These are phyloP conservation scores for Ceratocystiopsis minuta DNA, from an alignment of 2,329 filamentous ascomycete species.

Conservation along the genomic window DNA sequence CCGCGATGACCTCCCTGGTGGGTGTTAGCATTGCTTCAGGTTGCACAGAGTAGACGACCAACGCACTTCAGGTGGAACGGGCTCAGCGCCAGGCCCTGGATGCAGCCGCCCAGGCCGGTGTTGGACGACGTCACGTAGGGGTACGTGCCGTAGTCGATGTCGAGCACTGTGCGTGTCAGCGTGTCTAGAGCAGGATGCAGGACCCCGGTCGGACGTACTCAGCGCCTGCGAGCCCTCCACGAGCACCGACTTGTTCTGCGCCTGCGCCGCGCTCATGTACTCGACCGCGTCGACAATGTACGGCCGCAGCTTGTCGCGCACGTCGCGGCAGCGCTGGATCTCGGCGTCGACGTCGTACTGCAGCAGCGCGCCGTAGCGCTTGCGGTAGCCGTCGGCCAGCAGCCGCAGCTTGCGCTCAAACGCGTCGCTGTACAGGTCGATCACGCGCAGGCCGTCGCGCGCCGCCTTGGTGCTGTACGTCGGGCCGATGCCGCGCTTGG, in stretches of 20 bases:
- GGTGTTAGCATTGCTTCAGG: not conserved
- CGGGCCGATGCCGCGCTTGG: conserved; percentile 10
- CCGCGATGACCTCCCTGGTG: conserved; percentile 37
- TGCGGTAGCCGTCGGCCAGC: conserved; percentile 44
- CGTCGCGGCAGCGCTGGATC: conserved; percentile 40
- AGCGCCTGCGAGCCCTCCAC: conserved; percentile 34
- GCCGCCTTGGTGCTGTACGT: conserved; percentile 35
- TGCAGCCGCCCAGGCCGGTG: conserved; percentile 34
- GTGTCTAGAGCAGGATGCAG: too few species aligned
- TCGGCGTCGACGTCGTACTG: conserved; percentile 53
- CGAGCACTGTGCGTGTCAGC: conserved; percentile 25
- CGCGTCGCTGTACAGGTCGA: conserved; percentile 48
- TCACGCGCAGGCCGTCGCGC: conserved; percentile 46
- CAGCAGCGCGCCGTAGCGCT: conserved; percentile 43
- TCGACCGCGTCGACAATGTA: conserved; percentile 45
- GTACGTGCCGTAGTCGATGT: conserved; percentile 42
- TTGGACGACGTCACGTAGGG: conserved; percentile 40
- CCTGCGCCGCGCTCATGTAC: conserved; percentile 35
- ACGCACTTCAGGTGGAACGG: conserved; percentile 4
- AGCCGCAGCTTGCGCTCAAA: conserved; percentile 50
- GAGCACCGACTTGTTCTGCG: conserved; percentile 34
- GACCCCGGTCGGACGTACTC: conserved; percentile 2
- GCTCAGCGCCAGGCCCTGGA: conserved; percentile 15
- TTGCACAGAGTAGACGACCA: too few species aligned
- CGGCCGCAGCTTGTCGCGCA: conserved; percentile 35